These are phyloP conservation scores for Elongisporangium senticosum DNA, from an alignment of 352 stramenopile species.

Conservation along the genomic window DNA sequence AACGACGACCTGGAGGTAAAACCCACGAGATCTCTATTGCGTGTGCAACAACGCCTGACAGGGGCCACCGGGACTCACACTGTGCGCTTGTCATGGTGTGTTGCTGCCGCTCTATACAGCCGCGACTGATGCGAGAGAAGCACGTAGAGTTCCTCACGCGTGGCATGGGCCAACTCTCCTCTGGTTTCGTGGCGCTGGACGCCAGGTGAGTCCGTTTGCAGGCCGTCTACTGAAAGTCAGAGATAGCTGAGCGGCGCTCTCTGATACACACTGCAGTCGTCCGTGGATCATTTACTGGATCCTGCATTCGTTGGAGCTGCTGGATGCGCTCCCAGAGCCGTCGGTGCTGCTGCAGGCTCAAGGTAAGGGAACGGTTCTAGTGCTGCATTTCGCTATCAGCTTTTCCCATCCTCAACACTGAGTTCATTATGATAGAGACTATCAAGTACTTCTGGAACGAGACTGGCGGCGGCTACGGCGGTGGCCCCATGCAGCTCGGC, in stretches of 20 bases:
- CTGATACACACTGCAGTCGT: slow-evolving; percentile 43
- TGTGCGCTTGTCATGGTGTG: background rate
- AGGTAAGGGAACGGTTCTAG: slow-evolving; percentile 41
- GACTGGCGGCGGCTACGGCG: slow-evolving; percentile 90
- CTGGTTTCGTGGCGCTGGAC: slow-evolving; percentile 90
- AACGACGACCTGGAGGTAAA: slow-evolving; percentile 45
- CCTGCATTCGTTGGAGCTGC: slow-evolving; percentile 92
- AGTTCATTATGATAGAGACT: slow-evolving; percentile 20
- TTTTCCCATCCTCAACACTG: background rate
- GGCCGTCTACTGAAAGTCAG: background rate
- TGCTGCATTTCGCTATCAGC: background rate
- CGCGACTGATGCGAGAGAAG: slow-evolving; percentile 78
- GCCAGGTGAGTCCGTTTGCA: slow-evolving; percentile 39
- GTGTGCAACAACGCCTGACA: background rate
- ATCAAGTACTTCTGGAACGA: slow-evolving; percentile 60
- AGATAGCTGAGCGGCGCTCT: background rate
- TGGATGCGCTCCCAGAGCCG: slow-evolving; percentile 66
- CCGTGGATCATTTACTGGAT: slow-evolving; percentile 99
- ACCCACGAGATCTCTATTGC: background rate
- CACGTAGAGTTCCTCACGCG: slow-evolving; percentile 75
- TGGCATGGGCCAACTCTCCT: slow-evolving; percentile 58
- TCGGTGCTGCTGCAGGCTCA: slow-evolving; percentile 4
- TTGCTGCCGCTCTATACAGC: slow-evolving; percentile 15
- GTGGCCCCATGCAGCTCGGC: slow-evolving; percentile 86
- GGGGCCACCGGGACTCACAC: background rate